These are phyloP conservation scores for Euphrasia confusa DNA, from an alignment of 257 asterid genomes.

Conservation along the genomic window DNA sequence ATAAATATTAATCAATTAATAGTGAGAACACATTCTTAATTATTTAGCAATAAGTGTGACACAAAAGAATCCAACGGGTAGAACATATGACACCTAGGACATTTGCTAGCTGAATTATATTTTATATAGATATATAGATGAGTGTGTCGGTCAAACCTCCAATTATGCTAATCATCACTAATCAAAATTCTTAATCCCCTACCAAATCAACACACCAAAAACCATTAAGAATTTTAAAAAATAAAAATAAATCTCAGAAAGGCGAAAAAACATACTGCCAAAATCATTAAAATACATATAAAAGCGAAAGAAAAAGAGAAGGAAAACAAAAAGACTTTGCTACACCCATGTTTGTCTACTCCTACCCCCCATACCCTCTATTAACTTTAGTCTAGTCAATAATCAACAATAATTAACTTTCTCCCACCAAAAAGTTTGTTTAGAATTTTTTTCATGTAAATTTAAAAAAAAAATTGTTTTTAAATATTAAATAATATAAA, in stretches of 20 bases:
- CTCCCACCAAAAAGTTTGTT: too few relatives aligned
- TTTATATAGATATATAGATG: too few relatives aligned
- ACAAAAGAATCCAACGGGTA: too few relatives aligned
- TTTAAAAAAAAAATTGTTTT: too few relatives aligned
- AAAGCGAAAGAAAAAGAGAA: not conserved
- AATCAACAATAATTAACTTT: too few relatives aligned
- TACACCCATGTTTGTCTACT: slow-evolving; percentile 1
- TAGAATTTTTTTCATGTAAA: too few relatives aligned
- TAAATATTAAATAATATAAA: too few relatives aligned
- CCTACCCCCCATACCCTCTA: not conserved
- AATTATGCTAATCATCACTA: slow-evolving; percentile 38
- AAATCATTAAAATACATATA: not conserved
- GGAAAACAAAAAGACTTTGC: not conserved
- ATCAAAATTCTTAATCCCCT: slow-evolving; percentile 21
- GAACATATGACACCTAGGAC: too few relatives aligned
- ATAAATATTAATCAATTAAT: too few relatives aligned
- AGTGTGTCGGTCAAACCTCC: slow-evolving; percentile 55
- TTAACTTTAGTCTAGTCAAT: not conserved
- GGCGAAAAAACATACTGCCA: not conserved
- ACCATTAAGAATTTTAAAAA: not conserved
- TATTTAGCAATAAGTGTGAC: too few relatives aligned
- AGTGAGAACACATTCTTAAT: too few relatives aligned
- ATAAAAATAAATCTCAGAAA: not conserved
- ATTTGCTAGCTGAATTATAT: too few relatives aligned
- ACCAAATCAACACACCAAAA: slow-evolving; percentile 3